These are phyloP conservation scores for Pythium plurisporium DNA, from an alignment of 352 stramenopile species.

Conservation along the genomic window DNA sequence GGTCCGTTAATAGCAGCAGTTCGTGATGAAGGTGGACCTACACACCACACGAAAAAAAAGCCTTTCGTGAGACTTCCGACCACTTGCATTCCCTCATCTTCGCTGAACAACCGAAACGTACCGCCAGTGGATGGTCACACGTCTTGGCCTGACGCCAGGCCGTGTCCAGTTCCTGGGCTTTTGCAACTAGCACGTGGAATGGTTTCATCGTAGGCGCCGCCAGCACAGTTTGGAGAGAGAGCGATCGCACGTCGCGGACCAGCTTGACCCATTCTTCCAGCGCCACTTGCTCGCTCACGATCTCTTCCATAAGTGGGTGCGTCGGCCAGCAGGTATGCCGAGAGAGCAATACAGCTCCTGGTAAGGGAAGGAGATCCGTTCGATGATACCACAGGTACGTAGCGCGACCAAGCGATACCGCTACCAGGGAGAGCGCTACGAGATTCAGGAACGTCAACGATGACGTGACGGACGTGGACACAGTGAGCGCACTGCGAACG, in stretches of 20 bases:
- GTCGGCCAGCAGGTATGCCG: slow-evolving; percentile 10
- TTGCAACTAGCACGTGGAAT: slow-evolving; percentile 1
- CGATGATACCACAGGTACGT: slow-evolving; percentile 2
- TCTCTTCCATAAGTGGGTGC: slow-evolving; percentile 7
- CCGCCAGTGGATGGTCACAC: slow-evolving; percentile 2
- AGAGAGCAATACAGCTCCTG: background rate
- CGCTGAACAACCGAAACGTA: too few species aligned
- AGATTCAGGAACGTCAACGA: slow-evolving; percentile 48
- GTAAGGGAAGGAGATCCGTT: background rate
- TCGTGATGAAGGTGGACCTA: slow-evolving; percentile 9
- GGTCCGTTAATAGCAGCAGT: slow-evolving; percentile 27
- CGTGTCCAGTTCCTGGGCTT: background rate
- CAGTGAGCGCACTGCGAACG: slow-evolving; percentile 57
- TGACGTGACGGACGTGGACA: slow-evolving; percentile 45
- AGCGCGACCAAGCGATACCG: slow-evolving; percentile 16
- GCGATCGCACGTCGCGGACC: background rate
- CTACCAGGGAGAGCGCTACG: slow-evolving; percentile 21
- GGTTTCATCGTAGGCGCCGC: background rate
- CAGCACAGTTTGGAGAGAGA: background rate
- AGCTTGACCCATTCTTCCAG: slow-evolving; percentile 3
- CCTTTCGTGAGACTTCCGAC: too few species aligned
- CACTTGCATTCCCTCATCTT: too few species aligned
- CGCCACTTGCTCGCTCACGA: background rate
- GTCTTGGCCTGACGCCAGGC: background rate
- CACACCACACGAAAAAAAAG: background rate